Evolutionary conservation across 2,329 filamentous ascomycete species (phyloP).

Genomic region (Paramyrothecium roridum): DNA sequence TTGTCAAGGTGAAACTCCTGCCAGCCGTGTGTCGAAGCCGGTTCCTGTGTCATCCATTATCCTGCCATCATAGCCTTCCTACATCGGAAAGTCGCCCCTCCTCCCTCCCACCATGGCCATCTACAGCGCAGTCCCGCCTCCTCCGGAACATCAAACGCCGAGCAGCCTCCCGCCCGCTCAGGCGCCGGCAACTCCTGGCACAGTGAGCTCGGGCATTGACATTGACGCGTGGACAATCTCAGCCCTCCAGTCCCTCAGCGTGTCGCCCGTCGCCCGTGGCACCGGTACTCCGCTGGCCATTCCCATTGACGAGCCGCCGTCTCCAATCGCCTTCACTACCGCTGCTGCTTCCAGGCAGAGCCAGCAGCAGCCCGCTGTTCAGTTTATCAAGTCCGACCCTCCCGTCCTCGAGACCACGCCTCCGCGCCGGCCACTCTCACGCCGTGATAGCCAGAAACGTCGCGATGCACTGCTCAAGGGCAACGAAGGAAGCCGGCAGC

Average conservation of each 20-base stretch:
- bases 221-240: constrained; percentile 67
- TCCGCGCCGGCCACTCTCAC: constrained; percentile 42
- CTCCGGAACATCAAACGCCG: constrained; percentile 35
- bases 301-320: constrained; percentile 61
- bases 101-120: constrained; percentile 41
- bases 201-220: constrained; percentile 39
- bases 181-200: constrained; percentile 18
- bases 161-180: constrained; percentile 13
- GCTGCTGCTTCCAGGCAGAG: too few relatives aligned
- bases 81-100: background rate
- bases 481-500: constrained; percentile 82
- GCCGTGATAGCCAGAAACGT: constrained; percentile 52
- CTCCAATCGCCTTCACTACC: constrained; percentile 6
- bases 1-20: background rate
- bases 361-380: constrained; percentile 7
- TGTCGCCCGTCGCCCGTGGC: constrained; percentile 55
- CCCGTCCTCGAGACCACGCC: constrained; percentile 19
- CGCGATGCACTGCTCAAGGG: constrained; percentile 81
- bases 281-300: constrained; percentile 67
- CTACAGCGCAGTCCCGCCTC: constrained; percentile 46
- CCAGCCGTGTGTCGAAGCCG: too few relatives aligned
- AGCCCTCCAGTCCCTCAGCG: constrained; percentile 51
- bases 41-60: too few relatives aligned
- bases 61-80: background rate
- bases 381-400: constrained; percentile 9